A percentile compares a stretch with the other conserved stretches of the same genome.
Evolutionary conservation across 2,329 filamentous ascomycete species (phyloP).

Genomic region (Calonectria multiphialidica): DNA sequence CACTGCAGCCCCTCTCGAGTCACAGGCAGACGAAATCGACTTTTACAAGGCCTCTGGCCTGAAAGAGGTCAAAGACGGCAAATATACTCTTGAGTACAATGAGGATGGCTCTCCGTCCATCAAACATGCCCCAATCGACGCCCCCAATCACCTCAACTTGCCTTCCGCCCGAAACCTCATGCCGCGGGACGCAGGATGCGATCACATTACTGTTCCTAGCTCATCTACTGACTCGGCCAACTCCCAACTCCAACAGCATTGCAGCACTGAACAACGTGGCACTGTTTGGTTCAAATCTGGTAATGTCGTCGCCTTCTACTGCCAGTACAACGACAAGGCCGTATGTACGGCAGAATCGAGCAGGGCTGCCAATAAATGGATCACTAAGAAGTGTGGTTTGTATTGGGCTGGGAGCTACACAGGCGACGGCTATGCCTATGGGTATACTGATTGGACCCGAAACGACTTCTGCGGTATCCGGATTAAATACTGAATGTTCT

Average conservation of each 20-base stretch:
- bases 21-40: background rate
- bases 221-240: background rate
- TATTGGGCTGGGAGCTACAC: background rate
- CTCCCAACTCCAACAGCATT: background rate
- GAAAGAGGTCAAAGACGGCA: background rate
- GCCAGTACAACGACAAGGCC: background rate
- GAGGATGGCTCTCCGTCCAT: background rate
- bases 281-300: background rate
- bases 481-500: no score
- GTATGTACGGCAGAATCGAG: background rate
- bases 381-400: background rate
- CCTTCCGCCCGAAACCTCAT: background rate
- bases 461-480: background rate
- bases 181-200: background rate
- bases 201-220: background rate
- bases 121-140: background rate
- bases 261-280: background rate
- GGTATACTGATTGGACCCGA: background rate
- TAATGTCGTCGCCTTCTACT: background rate
- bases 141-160: background rate
- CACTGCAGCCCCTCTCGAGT: background rate
- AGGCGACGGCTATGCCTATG: background rate
- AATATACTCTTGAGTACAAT: background rate
- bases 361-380: background rate
- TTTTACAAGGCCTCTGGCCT: slow-evolving; percentile 3